Conservation (phyloP, 306 rosid genomes). For the Phaseolus lunatus region DNA sequence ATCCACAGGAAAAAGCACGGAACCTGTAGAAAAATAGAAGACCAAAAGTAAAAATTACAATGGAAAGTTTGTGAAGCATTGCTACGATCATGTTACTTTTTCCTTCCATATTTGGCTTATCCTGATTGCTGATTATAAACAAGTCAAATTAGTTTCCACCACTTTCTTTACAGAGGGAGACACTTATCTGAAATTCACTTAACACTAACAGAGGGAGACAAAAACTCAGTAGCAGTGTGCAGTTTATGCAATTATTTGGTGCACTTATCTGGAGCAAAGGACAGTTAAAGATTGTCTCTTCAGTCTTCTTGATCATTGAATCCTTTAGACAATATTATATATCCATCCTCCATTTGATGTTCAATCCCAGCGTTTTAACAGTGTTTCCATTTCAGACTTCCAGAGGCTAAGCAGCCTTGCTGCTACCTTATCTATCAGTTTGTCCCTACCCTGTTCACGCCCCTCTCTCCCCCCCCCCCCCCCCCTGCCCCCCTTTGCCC, state of each 20-base stretch:
- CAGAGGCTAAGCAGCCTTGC: slow-evolving; percentile 14
- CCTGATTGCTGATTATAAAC: slow-evolving; percentile 27
- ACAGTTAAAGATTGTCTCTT: slow-evolving; percentile 25
- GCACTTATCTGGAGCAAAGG: slow-evolving; percentile 14
- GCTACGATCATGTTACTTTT: slow-evolving; percentile 19
- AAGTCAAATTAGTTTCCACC: slow-evolving; percentile 14
- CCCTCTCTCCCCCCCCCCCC: too few relatives aligned
- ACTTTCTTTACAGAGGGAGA: slow-evolving; percentile 3
- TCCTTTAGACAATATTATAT: not conserved
- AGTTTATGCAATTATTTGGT: slow-evolving; percentile 35
- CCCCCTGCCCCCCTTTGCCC: too few relatives aligned
- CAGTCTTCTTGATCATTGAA: not conserved
- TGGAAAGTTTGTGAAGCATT: slow-evolving; percentile 13
- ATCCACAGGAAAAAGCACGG: slow-evolving; percentile 94
- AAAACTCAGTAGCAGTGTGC: slow-evolving; percentile 16
- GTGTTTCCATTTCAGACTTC: slow-evolving; percentile 35
- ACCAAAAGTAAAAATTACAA: slow-evolving; percentile 36
- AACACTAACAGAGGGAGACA: not conserved
- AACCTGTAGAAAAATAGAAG: slow-evolving; percentile 59
- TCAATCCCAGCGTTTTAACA: not conserved
- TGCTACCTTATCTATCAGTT: slow-evolving; percentile 10
- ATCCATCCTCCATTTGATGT: slow-evolving; percentile 10
- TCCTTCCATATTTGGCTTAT: slow-evolving; percentile 27
- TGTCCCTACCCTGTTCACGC: slow-evolving; percentile 6
- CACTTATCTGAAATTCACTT: not conserved